These are phyloP conservation scores for Hypoxylon perforatum DNA, from an alignment of 495 filamentous ascomycete genomes.

Conservation along the genomic window DNA sequence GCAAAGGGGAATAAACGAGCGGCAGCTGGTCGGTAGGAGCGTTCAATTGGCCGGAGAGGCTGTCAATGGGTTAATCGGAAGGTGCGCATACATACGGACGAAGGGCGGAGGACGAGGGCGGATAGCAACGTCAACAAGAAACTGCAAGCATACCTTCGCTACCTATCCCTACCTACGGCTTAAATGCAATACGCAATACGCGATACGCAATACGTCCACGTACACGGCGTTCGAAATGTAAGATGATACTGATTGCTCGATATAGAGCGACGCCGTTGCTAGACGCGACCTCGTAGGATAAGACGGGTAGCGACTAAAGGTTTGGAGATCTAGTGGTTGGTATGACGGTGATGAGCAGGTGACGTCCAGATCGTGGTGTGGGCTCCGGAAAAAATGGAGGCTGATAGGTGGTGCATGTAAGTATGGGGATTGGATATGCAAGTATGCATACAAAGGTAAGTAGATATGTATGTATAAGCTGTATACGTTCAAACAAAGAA, in stretches of 20 bases:
- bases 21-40: not conserved
- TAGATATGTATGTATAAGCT: not conserved
- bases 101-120: not conserved
- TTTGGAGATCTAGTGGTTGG: not conserved
- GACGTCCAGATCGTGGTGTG: not conserved
- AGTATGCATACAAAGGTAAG: not conserved
- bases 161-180: too few species aligned
- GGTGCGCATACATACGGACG: not conserved
- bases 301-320: not conserved
- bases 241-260: too few species aligned
- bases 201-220: too few species aligned
- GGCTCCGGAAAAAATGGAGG: slow-evolving; percentile 8
- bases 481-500: not conserved
- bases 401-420: not conserved
- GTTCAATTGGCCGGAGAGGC: not conserved
- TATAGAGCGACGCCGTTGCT: too few species aligned
- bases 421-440: not conserved
- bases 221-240: too few species aligned
- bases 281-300: not conserved
- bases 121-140: not conserved
- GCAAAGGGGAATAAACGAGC: not conserved
- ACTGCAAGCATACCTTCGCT: too few species aligned
- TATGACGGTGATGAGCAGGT: slow-evolving; percentile 2
- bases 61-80: not conserved
- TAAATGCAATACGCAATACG: too few species aligned